Evolutionary conservation across 441 rosid species (phyloP), one percentile per base, ranked within the genome.

Genomic region (Populus hybrid): DNA sequence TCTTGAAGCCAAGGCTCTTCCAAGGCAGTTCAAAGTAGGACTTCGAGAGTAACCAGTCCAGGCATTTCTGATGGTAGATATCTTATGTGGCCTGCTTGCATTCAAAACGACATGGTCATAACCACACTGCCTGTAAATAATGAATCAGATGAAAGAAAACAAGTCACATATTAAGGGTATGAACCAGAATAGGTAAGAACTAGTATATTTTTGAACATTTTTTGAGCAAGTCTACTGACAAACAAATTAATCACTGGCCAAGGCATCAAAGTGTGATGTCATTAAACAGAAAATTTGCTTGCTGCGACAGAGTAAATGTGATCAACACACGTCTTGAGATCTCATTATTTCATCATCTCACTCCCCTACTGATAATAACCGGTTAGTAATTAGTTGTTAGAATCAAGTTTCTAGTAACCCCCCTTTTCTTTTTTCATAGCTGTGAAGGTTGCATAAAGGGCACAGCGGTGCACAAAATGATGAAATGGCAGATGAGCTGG

Each of bases 1-100:
- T 71, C 81, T 85, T 64, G 91, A 91, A 69, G 90, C 35, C 68
- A 89, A 82, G 35, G 82, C 80, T 71, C 73, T 80, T 66, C 79
- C 82, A 80, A 78, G 71, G 42, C 78, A 77, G 78, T 78, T 71
- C 77, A 68, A 76, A 72, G 53, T 68, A 9, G 78, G 74, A 68
- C 59, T 53, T 28, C 45, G 76, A n/a, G 75, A 83, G 82, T 26
- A 79, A 76, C 81, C 78, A 31, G 85, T 71, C 53, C 14, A 77
- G 67, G 81, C 26, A 65, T 69, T 83, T 45, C 65, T 75, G 11
- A 73, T 73, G 6, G 64, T 73, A 28, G 82, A 74, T 31, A 71
- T 68, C 69, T 72, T 64, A 31, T 64, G 84, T 1, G 85, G 76
- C 77, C 83, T 81, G 53, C 70, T 53, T 77, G 75, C 81, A 77